Conservation (phyloP, 129 eudicot genomes). For the Cynara cardunculus region DNA sequence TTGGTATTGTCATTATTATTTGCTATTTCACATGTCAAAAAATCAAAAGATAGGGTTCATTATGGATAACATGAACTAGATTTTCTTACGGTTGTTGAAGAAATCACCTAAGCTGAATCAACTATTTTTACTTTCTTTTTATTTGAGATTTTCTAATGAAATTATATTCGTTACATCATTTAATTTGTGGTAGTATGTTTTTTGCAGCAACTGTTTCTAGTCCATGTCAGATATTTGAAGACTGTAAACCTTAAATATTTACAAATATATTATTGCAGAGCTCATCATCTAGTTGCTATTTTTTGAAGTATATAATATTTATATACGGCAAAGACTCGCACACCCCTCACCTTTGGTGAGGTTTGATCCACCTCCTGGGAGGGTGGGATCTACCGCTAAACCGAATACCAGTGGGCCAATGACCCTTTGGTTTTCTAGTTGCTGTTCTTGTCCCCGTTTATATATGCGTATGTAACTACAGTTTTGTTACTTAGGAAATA, state of each 20-base stretch:
- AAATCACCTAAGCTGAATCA: not conserved
- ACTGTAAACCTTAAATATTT: not conserved
- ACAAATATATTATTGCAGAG: not conserved
- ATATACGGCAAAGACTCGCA: not conserved
- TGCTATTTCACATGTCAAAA: not conserved
- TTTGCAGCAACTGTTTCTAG: not conserved
- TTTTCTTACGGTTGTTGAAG: not conserved
- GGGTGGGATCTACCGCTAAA: not conserved
- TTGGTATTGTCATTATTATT: not conserved
- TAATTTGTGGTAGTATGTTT: not conserved
- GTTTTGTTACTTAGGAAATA: not conserved
- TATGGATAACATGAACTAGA: not conserved
- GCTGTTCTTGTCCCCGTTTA: not conserved
- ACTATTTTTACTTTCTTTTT: not conserved
- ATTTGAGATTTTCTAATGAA: not conserved
- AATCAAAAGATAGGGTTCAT: not conserved
- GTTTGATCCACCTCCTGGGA: not conserved
- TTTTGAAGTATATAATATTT: not conserved
- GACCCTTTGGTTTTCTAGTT: not conserved
- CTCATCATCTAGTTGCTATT: not conserved
- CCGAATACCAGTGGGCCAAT: not conserved
- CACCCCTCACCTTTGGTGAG: not conserved
- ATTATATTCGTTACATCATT: not conserved
- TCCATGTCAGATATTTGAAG: not conserved
- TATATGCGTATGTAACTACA: not conserved